These are phyloP conservation scores for Chalciporus sphaerocephalus DNA, from an alignment of 768 basidiomycete species.

Conservation along the genomic window DNA sequence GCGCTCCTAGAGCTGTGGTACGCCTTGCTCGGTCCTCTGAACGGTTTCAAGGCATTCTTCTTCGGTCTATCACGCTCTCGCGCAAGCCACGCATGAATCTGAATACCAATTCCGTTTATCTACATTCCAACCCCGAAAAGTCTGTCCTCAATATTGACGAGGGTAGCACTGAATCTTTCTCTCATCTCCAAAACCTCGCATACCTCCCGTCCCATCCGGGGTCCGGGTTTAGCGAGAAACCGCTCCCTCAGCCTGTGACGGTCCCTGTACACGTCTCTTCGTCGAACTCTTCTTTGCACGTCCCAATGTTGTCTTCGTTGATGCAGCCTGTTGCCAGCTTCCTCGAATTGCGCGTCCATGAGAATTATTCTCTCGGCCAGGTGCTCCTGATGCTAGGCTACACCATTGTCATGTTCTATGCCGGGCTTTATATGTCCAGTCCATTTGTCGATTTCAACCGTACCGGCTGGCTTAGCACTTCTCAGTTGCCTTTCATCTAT, in stretches of 20 bases:
- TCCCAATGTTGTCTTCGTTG: constrained; percentile 37
- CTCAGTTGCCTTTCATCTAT: constrained; percentile 63
- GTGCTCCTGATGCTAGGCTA: constrained; percentile 44
- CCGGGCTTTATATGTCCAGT: constrained; percentile 46
- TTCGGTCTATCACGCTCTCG: constrained; percentile 25
- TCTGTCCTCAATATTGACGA: constrained; percentile 16
- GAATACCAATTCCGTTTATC: constrained; percentile 12
- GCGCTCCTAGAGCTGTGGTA: constrained; percentile 47
- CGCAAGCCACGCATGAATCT: constrained; percentile 9
- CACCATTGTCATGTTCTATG: constrained; percentile 40
- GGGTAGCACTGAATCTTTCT: constrained; percentile 6
- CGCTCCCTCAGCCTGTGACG: constrained; percentile 12
- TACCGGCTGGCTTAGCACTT: constrained; percentile 48
- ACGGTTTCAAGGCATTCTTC: constrained; percentile 49
- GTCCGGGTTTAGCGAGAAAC: constrained; percentile 9
- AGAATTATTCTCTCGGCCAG: constrained; percentile 52
- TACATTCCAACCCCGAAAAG: constrained; percentile 12
- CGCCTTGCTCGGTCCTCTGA: constrained; percentile 48
- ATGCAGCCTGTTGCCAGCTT: constrained; percentile 40
- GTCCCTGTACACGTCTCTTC: background rate
- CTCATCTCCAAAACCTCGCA: constrained; percentile 3
- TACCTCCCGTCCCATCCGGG: constrained; percentile 2
- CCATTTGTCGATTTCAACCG: constrained; percentile 49
- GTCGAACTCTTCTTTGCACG: constrained; percentile 24
- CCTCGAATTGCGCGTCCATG: constrained; percentile 41